Evolutionary conservation across 2,329 filamentous ascomycete genomes (phyloP), one percentile per base, ranked within the genome.

Genomic region (Venturia effusa): DNA sequence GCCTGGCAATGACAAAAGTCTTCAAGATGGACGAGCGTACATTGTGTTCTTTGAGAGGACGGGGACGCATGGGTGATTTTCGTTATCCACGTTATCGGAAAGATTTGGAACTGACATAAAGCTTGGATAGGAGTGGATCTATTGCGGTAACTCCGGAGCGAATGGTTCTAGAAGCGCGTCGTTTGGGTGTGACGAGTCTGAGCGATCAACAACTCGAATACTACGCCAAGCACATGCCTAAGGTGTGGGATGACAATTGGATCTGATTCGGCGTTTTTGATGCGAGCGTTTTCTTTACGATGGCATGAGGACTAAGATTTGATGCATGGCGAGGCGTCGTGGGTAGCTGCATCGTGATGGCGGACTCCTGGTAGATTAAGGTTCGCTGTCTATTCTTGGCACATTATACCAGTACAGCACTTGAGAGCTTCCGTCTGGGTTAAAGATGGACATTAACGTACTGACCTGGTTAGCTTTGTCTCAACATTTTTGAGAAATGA

Each of bases 11-110:
- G 74, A 57, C n/a, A 79, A 83, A 54, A 76, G 79, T 48, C 68
- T 87, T 68, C 82, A 85, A 72, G 86, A 84, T 67, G 82, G 84
- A 69, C 81, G 85, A 72, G 84, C 84, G 37, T 87, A 87, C 72
- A 82, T 87, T 71, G 80, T 87, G 66, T 87, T 87, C 73, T 87
- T 84, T 71, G 82, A 84, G 74, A 64, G 61, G 48, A 62, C 59
- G 40, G 59, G 59, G 19, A 17, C n/a, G 27, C 15, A 40, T 22
- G 40, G 37, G 59, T 45, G 40, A 45, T 27, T 27, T 19, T 27
- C 37, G 55, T 22, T 39, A 19, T 41, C 32, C 19, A 40, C 30
- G n/a, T 27, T 7, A 11, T 45, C 41, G 10, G 37, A 3, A 22
- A 22, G 24, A 37, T 45, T 45, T 45, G 15, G 37, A 27, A 17